Conservation (phyloP, 495 filamentous ascomycete species). For the Terfezia claveryi region DNA sequence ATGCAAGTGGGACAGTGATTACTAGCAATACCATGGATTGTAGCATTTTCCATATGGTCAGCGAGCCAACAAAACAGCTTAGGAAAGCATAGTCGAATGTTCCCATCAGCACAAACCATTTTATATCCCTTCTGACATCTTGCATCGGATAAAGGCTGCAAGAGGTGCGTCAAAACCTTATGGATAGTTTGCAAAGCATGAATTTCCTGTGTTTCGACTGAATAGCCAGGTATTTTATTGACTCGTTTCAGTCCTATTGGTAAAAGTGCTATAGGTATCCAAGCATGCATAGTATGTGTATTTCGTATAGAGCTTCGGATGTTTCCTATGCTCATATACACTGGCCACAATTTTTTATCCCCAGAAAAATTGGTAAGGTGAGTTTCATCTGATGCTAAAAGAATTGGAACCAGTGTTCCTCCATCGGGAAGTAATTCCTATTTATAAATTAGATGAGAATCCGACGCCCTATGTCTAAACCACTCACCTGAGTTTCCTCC, state of each 20-base stretch:
- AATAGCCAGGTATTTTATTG: background rate
- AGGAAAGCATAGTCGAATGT: background rate
- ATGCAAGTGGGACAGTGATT: background rate
- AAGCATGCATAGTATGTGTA: background rate
- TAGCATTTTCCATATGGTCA: background rate
- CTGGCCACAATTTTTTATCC: constrained; percentile 5
- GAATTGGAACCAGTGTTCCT: constrained; percentile 1
- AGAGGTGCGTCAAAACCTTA: background rate
- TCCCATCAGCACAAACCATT: background rate
- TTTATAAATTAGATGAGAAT: too few relatives aligned
- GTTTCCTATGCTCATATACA: constrained; percentile 10
- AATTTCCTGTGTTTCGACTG: background rate
- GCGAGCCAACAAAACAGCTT: constrained; percentile 1
- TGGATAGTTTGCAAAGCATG: background rate
- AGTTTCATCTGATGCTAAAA: constrained; percentile 3
- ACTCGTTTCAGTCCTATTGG: constrained; percentile 1
- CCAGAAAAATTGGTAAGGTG: constrained; percentile 7
- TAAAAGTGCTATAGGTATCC: constrained; percentile 2
- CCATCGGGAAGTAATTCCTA: background rate
- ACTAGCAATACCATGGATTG: background rate
- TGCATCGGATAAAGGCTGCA: background rate
- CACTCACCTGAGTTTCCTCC: too few relatives aligned
- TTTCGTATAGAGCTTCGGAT: background rate
- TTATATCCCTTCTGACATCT: background rate
- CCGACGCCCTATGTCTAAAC: too few relatives aligned